A percentile compares a stretch with the other conserved stretches of the same genome.
Conservation (phyloP, 345 rosid species). For the Lepidium aucheri region DNA sequence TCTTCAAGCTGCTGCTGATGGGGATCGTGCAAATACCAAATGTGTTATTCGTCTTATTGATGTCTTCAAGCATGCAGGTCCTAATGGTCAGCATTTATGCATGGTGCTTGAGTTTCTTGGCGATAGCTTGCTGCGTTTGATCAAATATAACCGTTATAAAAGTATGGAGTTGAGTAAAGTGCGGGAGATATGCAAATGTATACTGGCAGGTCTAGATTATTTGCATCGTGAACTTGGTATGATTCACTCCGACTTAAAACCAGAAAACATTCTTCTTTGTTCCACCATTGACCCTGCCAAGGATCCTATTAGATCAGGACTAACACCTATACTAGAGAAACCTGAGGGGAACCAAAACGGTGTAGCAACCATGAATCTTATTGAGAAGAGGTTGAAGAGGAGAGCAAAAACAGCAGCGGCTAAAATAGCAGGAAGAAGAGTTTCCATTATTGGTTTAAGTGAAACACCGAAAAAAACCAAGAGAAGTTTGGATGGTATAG, state of each 20-base stretch:
- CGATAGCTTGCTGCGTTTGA: slow-evolving; percentile 78
- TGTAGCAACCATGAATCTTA: slow-evolving; percentile 55
- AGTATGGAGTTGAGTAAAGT: slow-evolving; percentile 69
- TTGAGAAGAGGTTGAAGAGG: slow-evolving; percentile 86
- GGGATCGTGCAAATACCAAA: slow-evolving; percentile 58
- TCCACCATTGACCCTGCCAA: slow-evolving; percentile 84
- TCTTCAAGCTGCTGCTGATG: slow-evolving; percentile 57
- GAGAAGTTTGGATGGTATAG: slow-evolving; percentile 68
- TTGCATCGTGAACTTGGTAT: slow-evolving; percentile 80
- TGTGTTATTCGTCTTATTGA: slow-evolving; percentile 70
- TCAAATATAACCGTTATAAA: slow-evolving; percentile 66
- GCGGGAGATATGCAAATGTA: slow-evolving; percentile 86
- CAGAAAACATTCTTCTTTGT: slow-evolving; percentile 83
- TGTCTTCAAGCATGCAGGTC: slow-evolving; percentile 81
- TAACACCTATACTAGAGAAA: slow-evolving; percentile 67
- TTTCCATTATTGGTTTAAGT: slow-evolving; percentile 49
- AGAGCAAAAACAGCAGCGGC: slow-evolving; percentile 86
- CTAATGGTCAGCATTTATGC: slow-evolving; percentile 92
- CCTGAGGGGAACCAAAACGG: slow-evolving; percentile 63
- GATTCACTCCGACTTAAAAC: slow-evolving; percentile 82
- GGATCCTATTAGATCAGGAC: slow-evolving; percentile 68
- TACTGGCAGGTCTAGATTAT: slow-evolving; percentile 75
- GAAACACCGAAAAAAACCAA: slow-evolving; percentile 28
- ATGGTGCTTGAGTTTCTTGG: slow-evolving; percentile 99
- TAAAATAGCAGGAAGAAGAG: slow-evolving; percentile 66